These are phyloP conservation scores for Helotiales sp. DNA, from an alignment of 2,329 filamentous ascomycete genomes.

Conservation along the genomic window DNA sequence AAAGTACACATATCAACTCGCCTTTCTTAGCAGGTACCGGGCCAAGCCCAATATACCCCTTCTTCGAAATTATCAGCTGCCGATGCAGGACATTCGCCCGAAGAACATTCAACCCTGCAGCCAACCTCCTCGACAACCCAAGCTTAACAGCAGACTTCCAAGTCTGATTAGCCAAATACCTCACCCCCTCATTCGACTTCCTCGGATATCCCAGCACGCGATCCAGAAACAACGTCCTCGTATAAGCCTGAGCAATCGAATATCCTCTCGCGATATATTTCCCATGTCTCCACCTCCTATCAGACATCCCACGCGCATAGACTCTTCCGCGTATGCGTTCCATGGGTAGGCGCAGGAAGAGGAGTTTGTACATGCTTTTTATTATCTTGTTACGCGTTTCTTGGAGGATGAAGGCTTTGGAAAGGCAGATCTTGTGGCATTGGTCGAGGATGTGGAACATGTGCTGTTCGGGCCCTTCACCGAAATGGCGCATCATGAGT, in stretches of 20 bases:
- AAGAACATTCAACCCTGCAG: not conserved
- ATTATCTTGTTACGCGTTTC: conserved; percentile 3
- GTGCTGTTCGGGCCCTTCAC: not conserved
- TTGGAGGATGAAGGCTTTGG: not conserved
- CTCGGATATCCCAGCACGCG: not conserved
- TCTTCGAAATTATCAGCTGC: not conserved
- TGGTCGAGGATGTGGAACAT: conserved; percentile 13
- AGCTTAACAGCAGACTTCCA: conserved; percentile 2
- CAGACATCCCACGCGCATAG: not conserved
- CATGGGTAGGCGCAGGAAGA: not conserved
- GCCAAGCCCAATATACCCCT: conserved; percentile 4
- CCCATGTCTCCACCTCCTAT: conserved; percentile 3
- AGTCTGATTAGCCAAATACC: conserved; percentile 3
- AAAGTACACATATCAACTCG: conserved; percentile 7
- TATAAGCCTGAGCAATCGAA: conserved; percentile 3
- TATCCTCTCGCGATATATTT: conserved; percentile 5
- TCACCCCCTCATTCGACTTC: conserved; percentile 3
- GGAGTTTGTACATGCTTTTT: conserved; percentile 5
- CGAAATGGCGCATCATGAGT: conserved; percentile 8
- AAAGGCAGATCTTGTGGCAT: conserved; percentile 9
- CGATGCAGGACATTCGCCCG: conserved; percentile 1
- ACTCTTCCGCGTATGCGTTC: not conserved
- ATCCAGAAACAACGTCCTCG: conserved; percentile 1
- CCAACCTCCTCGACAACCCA: not conserved
- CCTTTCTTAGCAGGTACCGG: not conserved